Evolutionary conservation across 805 yeast genomes (phyloP), one percentile per base, ranked within the genome.

Genomic region (Komagataella pseudopastoris): DNA sequence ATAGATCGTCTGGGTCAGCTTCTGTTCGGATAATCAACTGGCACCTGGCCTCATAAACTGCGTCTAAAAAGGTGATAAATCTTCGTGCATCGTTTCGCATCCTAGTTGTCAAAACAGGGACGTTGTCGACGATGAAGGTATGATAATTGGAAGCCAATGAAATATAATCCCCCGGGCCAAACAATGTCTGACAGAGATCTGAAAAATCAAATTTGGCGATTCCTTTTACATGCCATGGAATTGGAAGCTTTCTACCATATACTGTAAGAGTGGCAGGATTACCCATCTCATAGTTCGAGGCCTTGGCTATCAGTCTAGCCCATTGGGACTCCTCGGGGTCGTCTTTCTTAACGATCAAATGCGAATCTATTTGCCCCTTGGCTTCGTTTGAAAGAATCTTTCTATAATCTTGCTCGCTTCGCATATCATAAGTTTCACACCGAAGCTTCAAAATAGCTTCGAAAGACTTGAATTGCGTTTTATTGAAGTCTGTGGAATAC

Each of bases 41-140:
- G 59, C 88, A 82, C 57, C 76, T 74, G 16, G 83, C 74, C 59
- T 84, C 89, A 60, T 84, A 83, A 10, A 83, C 63, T 0, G 88
- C 86, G 63, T 84, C 89, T 23, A 83, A 60, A 17, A 84, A 63
- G 0, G 85, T 80, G 50, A 84, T 83, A 58, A 83, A 77, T 52
- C 85, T 63, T 50, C 87, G 66, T 2, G 89, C 89, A 57, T 83
- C 87, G 56, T 81, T 81, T 56, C 80, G 81, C 78, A 71, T 74
- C 48, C 65, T 71, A 3, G 76, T 60, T 1, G 78, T 75, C 64
- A 84, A 63, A 4, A 76, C 67, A 0, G 90, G 90, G 2, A 84
- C 79, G 50, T 78, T 66, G 52, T 81, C 83, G 17, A 84, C 59
- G 3, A 84, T 69, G 24, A 85, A 65, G 1, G 81, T 77, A 36